These are phyloP conservation scores for Gnomoniopsis sp. DNA, from an alignment of 2,329 filamentous ascomycete species.

Conservation along the genomic window DNA sequence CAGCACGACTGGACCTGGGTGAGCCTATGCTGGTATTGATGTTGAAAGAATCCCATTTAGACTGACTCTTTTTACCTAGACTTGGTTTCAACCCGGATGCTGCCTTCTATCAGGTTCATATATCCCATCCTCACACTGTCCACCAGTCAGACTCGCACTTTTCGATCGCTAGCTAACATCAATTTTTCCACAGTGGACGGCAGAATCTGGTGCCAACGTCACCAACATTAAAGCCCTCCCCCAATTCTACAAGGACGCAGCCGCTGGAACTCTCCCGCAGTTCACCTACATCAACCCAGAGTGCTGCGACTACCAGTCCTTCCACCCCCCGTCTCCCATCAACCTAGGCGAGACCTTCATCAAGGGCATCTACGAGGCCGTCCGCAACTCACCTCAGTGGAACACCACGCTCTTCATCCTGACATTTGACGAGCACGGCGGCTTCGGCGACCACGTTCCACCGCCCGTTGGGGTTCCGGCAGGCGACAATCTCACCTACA, in stretches of 20 bases:
- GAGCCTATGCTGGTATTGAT: conserved; percentile 25
- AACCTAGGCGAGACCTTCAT: conserved; percentile 41
- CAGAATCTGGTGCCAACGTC: neutral
- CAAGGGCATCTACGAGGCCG: conserved; percentile 42
- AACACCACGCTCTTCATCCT: conserved; percentile 43
- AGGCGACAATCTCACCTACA: conserved; percentile 34
- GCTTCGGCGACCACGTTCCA: conserved; percentile 43
- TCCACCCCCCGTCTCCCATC: conserved; percentile 43
- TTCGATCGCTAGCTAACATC: neutral
- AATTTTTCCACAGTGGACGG: conserved; percentile 25
- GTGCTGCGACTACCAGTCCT: conserved; percentile 42
- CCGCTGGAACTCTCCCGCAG: conserved; percentile 37
- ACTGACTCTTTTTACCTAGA: neutral
- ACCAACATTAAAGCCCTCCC: conserved; percentile 26
- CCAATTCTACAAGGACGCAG: conserved; percentile 42
- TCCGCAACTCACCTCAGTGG: conserved; percentile 42
- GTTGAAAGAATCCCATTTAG: neutral
- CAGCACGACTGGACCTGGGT: conserved; percentile 31
- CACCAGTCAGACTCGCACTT: no score
- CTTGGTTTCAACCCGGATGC: conserved; percentile 33
- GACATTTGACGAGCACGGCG: conserved; percentile 45
- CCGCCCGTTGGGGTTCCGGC: conserved; percentile 36
- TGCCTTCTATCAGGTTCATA: conserved; percentile 31
- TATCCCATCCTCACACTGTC: no score
- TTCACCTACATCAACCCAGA: conserved; percentile 49